phyloP scores from a whole-genome alignment of 1,139 yeast species.

The Pichia sp. region DNA sequence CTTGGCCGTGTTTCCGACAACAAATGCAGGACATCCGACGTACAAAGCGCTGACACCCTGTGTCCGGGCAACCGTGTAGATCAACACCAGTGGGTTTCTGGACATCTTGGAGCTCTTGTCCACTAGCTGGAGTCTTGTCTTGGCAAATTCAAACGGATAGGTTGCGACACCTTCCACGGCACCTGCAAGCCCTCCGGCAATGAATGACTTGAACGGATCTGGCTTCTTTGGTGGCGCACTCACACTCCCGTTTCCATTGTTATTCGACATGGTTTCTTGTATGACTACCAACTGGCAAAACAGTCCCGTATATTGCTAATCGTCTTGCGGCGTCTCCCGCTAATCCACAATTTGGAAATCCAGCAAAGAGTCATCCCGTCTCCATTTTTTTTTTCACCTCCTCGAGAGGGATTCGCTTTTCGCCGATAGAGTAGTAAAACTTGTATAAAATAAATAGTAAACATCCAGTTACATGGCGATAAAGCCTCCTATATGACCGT shows the following conservation, averaged over 20 bases:
- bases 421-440: neutral
- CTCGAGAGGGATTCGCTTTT: neutral
- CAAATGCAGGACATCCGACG: slow-evolving; percentile 97
- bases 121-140: slow-evolving; percentile 82
- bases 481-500: too few species aligned
- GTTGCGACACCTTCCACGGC: slow-evolving; percentile 88
- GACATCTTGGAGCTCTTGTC: slow-evolving; percentile 65
- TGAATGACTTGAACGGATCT: slow-evolving; percentile 69
- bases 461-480: neutral
- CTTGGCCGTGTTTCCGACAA: slow-evolving; percentile 91
- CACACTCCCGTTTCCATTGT: neutral
- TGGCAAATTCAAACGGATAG: slow-evolving; percentile 95
- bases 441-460: neutral
- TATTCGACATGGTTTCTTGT: neutral
- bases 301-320: too few species aligned
- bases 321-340: too few species aligned
- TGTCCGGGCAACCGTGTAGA: slow-evolving; percentile 63
- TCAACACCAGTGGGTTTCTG: slow-evolving; percentile 77
- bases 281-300: too few species aligned
- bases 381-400: neutral
- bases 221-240: slow-evolving; percentile 25
- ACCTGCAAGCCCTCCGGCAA: slow-evolving; percentile 95
- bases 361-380: neutral
- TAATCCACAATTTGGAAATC: neutral
- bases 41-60: slow-evolving; percentile 82